Percentiles rank a stretch among this genome's conserved stretches.
Conservation (phyloP, 176 grass and related monocot genomes). For the Triticum timopheevii region DNA sequence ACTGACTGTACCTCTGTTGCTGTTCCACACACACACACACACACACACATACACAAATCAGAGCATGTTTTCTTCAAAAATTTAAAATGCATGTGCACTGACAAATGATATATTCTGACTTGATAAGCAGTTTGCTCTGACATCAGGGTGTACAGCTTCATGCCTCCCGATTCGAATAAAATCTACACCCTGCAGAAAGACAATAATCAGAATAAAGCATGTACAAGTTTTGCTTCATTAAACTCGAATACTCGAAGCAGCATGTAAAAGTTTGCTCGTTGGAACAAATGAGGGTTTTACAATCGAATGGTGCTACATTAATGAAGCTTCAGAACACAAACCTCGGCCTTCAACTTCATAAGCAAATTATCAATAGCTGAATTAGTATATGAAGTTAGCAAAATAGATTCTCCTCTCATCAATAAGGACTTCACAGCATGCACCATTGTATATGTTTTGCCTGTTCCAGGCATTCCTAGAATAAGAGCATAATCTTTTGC, state of each 20-base stretch:
- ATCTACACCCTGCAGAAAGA: conserved; percentile 70
- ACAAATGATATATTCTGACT: conserved; percentile 46
- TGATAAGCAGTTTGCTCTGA: conserved; percentile 76
- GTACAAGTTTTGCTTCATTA: conserved; percentile 1
- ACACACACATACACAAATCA: conserved; percentile 30
- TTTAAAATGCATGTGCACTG: neutral
- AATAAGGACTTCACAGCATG: conserved; percentile 96
- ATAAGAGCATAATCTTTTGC: conserved; percentile 99
- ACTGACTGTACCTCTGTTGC: conserved; percentile 60
- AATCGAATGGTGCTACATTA: neutral
- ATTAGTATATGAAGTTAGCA: conserved; percentile 98
- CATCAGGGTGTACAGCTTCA: conserved; percentile 78
- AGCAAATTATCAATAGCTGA: conserved; percentile 98
- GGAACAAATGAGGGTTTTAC: neutral
- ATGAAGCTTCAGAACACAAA: conserved; percentile 25
- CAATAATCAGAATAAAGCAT: conserved; percentile 31
- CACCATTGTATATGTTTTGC: conserved; percentile 97
- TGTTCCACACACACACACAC: conserved; percentile 37
- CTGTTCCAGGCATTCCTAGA: conserved; percentile 98
- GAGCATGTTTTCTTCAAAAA: conserved; percentile 8
- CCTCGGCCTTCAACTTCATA: conserved; percentile 88
- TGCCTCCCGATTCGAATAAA: conserved; percentile 93
- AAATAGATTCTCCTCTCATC: conserved; percentile 87
- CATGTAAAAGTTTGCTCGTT: neutral
- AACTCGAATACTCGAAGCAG: neutral